A percentile compares a stretch with the other conserved stretches of the same genome.
These are phyloP conservation scores for Orbilia blumenaviensis DNA, from an alignment of 2,329 filamentous ascomycete genomes.

Conservation along the genomic window DNA sequence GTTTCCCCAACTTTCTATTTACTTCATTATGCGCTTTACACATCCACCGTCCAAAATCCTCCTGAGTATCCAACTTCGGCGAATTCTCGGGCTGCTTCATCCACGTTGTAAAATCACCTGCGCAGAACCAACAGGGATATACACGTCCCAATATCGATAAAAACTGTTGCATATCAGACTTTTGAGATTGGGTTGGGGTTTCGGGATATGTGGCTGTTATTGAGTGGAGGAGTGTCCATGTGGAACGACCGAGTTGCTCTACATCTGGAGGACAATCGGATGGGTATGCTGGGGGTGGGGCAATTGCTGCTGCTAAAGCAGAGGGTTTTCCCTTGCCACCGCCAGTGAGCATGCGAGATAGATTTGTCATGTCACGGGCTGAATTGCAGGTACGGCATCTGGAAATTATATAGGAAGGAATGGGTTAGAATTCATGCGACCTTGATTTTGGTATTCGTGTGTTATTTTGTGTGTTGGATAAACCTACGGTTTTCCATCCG, in stretches of 20 bases:
- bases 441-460: constrained; percentile 39
- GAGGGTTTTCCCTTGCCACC: constrained; percentile 63
- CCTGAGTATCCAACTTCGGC: constrained; percentile 66
- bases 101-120: constrained; percentile 87
- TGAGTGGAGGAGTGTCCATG: constrained; percentile 93
- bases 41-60: constrained; percentile 82
- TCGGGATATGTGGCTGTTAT: constrained; percentile 87
- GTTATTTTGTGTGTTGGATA: constrained; percentile 28
- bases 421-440: background rate
- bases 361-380: constrained; percentile 68
- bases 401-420: too few species aligned
- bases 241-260: constrained; percentile 81
- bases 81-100: constrained; percentile 72
- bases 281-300: constrained; percentile 10
- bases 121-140: constrained; percentile 96
- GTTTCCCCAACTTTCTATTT: constrained; percentile 89
- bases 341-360: constrained; percentile 66
- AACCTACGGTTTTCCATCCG: constrained; percentile 84
- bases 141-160: constrained; percentile 81
- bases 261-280: constrained; percentile 78
- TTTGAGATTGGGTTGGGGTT: constrained; percentile 72
- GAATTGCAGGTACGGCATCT: constrained; percentile 79
- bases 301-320: constrained; percentile 54
- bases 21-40: constrained; percentile 89
- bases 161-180: constrained; percentile 80